Conservation (phyloP, 169 alveolate species). For the Plasmodium inui region DNA sequence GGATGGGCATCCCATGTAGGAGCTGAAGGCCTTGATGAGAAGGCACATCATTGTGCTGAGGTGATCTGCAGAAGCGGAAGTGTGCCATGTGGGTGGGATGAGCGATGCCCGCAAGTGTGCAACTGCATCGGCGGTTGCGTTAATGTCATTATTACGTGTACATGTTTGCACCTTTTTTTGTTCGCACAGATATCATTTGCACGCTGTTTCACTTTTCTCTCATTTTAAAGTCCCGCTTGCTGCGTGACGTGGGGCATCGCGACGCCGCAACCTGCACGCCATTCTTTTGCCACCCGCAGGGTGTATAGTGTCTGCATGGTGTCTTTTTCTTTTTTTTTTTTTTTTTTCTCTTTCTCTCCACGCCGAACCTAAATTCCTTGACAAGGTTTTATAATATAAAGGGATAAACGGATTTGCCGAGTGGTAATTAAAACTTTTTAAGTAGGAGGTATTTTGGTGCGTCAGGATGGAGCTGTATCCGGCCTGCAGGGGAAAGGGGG, state of each 20-base stretch:
- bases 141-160: background rate
- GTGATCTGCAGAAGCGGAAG: constrained; percentile 8
- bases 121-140: background rate
- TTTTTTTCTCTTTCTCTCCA: background rate
- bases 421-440: constrained; percentile 47
- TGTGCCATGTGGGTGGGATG: background rate
- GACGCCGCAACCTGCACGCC: background rate
- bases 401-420: constrained; percentile 16
- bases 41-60: constrained; percentile 39
- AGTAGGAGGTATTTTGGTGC: constrained; percentile 59
- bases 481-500: constrained; percentile 19
- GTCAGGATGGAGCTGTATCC: constrained; percentile 28
- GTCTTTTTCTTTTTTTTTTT: background rate
- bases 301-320: background rate
- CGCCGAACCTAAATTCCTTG: constrained; percentile 16
- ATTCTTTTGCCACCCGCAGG: background rate
- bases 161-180: background rate
- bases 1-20: constrained; percentile 23
- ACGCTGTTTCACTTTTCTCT: background rate
- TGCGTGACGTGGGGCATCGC: background rate
- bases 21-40: constrained; percentile 48
- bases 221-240: background rate
- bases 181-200: background rate
- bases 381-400: background rate
- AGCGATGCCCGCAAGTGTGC: background rate